Conservation (phyloP, 805 yeast species). For the Candida saitoana region DNA sequence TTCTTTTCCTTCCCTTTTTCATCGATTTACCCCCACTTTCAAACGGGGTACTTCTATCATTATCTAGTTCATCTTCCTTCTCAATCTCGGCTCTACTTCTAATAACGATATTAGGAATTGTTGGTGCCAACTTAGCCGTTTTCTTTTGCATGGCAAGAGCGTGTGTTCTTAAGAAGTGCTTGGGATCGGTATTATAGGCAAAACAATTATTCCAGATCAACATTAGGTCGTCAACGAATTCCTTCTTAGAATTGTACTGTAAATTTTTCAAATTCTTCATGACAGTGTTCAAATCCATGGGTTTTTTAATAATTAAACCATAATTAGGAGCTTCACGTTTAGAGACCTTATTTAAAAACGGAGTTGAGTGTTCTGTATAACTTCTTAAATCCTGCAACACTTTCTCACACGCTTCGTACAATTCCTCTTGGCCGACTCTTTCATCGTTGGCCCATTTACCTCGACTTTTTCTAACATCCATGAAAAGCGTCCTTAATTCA, state of each 20-base stretch:
- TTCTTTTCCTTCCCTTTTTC: constrained; percentile 39
- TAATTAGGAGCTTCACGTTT: constrained; percentile 98
- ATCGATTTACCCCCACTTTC: constrained; percentile 31
- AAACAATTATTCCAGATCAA: constrained; percentile 94
- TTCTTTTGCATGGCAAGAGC: constrained; percentile 96
- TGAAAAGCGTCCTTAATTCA: constrained; percentile 77
- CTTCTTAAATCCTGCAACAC: constrained; percentile 87
- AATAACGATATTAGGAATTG: constrained; percentile 84
- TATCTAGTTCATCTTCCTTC: constrained; percentile 47
- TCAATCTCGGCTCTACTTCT: constrained; percentile 71
- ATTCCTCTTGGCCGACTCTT: constrained; percentile 92
- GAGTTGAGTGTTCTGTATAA: constrained; percentile 94
- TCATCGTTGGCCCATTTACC: constrained; percentile 98
- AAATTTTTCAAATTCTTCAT: constrained; percentile 80
- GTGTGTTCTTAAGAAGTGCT: constrained; percentile 83
- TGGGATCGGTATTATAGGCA: constrained; percentile 90
- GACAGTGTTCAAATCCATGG: constrained; percentile 96
- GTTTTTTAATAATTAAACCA: constrained; percentile 80
- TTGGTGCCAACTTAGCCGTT: constrained; percentile 66
- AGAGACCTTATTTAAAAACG: constrained; percentile 91
- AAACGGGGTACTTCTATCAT: constrained; percentile 20
- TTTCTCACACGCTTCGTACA: constrained; percentile 95
- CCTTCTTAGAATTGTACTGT: constrained; percentile 78
- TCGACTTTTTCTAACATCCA: constrained; percentile 91
- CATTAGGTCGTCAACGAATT: constrained; percentile 93